Base-by-base conservation (phyloP, 495 filamentous ascomycete species). In the Parmelia sp. region DNA sequence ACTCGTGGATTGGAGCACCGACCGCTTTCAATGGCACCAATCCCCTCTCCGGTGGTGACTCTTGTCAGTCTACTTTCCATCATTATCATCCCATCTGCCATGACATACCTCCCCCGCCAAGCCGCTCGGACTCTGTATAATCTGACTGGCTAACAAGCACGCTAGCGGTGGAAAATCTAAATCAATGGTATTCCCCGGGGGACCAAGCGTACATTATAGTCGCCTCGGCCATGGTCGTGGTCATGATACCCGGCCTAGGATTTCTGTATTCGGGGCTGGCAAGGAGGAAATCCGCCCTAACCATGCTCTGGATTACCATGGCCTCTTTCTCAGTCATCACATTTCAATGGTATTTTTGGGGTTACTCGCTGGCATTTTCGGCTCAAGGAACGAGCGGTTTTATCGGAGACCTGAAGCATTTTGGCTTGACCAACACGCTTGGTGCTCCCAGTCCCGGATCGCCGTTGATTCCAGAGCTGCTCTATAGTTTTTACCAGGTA, bases 201-300 rank as follows among this genome's bases (percentile, higher is more conserved):
- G 88, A 91, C 69, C 80, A 84, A 75, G 89, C 90, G 74, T 98
- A 91, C 78, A 97, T 98, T 75, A 84, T 98, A 71, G 78, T 97
- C 45, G 81, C 90, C 56, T 87, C 93, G 61, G 92, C 89, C 70
- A 96, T 98, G 94, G 94, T 98, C 59, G 75, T 98, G 77, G 76
- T 96, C 77, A 96, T 96, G 92, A 79, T 89, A 56, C 86, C 86
- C 33, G 88, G 86, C 68, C 85, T 90, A 45, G 86, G 85, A 42
- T 90, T 89, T 74, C 78, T 88, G 19, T 86, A 86, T 72, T 88
- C 83, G 8, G 86, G 86, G 66, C 79, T 87, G 59, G 83, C 82
- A 17, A 82, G 84, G 58, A 78, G 84, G 71, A 86, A 86, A 76
- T 87, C 84, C 35, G 82, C 86, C 25, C 76, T 89, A 14, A 86